A percentile compares a stretch with the other conserved stretches of the same genome.
Conservation (phyloP, 768 basidiomycete species). For the Lactarius psammicola region DNA sequence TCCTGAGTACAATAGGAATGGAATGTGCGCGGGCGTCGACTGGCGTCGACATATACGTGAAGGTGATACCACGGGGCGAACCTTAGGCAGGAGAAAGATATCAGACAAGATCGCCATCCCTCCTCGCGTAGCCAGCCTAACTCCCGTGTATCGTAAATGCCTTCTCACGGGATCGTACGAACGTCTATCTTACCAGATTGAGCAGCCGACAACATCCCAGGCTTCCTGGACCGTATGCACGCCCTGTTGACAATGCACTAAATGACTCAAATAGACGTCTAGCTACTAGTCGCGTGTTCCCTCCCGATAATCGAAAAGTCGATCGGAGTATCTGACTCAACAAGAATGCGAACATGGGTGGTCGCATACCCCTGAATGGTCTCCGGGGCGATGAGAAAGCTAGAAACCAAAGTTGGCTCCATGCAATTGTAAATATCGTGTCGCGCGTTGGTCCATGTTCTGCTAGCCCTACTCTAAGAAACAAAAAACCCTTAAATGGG, state of each 20-base stretch:
- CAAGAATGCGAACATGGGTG: background rate
- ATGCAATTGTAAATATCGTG: background rate
- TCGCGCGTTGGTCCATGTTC: background rate
- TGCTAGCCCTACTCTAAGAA: conserved; percentile 6
- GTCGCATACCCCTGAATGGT: background rate
- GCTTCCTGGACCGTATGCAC: background rate
- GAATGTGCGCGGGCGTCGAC: background rate
- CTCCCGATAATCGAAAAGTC: background rate
- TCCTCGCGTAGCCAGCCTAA: background rate
- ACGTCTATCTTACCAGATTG: background rate
- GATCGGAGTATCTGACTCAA: background rate
- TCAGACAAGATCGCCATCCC: background rate
- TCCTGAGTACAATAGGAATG: background rate
- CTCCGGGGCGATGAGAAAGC: background rate
- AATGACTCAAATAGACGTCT: background rate
- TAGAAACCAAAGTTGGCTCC: background rate
- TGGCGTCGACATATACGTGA: background rate
- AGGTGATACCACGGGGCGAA: background rate
- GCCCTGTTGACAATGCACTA: background rate
- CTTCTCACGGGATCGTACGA: background rate
- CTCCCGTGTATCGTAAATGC: background rate
- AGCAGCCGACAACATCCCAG: background rate
- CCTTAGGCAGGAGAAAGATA: background rate
- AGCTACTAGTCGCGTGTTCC: background rate
- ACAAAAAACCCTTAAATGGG: background rate